phyloP scores from a whole-genome alignment of 2,329 filamentous ascomycete genomes.

The Plectosphaerella sp. region DNA sequence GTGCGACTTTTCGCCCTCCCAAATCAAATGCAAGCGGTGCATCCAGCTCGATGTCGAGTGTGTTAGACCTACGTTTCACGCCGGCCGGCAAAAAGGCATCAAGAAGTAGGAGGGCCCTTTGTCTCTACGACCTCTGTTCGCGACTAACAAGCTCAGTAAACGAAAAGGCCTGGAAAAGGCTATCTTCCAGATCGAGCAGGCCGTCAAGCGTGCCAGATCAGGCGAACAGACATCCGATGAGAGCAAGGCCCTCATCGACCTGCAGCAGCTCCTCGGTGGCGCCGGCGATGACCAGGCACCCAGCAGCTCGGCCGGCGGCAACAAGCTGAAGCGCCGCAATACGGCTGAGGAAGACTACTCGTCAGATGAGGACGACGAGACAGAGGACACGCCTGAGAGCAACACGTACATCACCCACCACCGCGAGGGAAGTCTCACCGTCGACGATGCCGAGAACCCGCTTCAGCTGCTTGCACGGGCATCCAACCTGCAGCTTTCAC shows the following conservation, averaged over 20 bases:
- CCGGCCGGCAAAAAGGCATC: conserved; percentile 70
- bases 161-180: conserved; percentile 71
- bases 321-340: conserved; percentile 8
- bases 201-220: conserved; percentile 51
- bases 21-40: conserved; percentile 57
- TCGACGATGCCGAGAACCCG: conserved; percentile 73
- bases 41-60: conserved; percentile 55
- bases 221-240: conserved; percentile 38
- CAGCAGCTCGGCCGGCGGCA: conserved; percentile 8
- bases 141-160: conserved; percentile 45
- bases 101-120: conserved; percentile 63
- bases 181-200: conserved; percentile 69
- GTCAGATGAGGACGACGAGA: conserved; percentile 25
- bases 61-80: conserved; percentile 66
- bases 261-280: conserved; percentile 33
- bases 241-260: conserved; percentile 37
- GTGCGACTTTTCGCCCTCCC: conserved; percentile 52
- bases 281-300: conserved; percentile 11
- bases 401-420: conserved; percentile 16
- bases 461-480: conserved; percentile 69
- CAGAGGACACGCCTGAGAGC: conserved; percentile 20
- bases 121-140: background rate
- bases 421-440: conserved; percentile 48
- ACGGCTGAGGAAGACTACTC: conserved; percentile 24
- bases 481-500: conserved; percentile 61